Evolutionary conservation across 1,139 yeast species (phyloP).

Genomic region (Arxiozyma bovina): DNA sequence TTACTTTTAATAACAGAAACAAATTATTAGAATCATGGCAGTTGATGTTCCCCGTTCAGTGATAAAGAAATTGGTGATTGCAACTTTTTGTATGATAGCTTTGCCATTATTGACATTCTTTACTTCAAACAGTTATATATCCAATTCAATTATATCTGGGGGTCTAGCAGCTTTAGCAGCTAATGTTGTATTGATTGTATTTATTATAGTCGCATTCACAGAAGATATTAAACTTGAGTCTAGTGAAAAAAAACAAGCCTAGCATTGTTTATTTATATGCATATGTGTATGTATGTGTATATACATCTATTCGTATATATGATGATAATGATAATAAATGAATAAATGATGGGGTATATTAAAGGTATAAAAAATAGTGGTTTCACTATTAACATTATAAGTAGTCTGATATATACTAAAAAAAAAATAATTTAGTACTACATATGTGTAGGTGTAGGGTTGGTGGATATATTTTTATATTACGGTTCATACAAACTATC

Average conservation of each 20-base stretch:
- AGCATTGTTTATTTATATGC: no score
- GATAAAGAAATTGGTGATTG: conserved; percentile 60
- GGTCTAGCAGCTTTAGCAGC: conserved; percentile 86
- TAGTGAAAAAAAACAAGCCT: conserved; percentile 15
- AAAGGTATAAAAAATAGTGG: not conserved
- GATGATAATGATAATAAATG: no score
- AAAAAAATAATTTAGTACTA: no score
- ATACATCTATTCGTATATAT: no score
- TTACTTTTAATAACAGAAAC: not conserved
- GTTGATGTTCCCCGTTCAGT: conserved; percentile 49
- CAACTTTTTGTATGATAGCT: conserved; percentile 82
- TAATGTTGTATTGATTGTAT: conserved; percentile 76
- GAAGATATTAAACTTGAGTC: conserved; percentile 53
- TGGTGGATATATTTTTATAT: no score
- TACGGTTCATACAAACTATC: not conserved
- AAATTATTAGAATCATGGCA: conserved; percentile 34
- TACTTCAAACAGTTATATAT: conserved; percentile 43
- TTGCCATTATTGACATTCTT: conserved; percentile 74
- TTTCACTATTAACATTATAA: no score
- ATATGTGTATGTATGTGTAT: not conserved
- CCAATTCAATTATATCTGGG: conserved; percentile 70
- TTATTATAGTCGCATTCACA: conserved; percentile 75
- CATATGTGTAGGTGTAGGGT: no score
- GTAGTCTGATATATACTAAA: not conserved
- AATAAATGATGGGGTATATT: no score